Evolutionary conservation across 1,284 basidiomycete genomes (phyloP).

Genomic region (Ustilago shanxiensis): DNA sequence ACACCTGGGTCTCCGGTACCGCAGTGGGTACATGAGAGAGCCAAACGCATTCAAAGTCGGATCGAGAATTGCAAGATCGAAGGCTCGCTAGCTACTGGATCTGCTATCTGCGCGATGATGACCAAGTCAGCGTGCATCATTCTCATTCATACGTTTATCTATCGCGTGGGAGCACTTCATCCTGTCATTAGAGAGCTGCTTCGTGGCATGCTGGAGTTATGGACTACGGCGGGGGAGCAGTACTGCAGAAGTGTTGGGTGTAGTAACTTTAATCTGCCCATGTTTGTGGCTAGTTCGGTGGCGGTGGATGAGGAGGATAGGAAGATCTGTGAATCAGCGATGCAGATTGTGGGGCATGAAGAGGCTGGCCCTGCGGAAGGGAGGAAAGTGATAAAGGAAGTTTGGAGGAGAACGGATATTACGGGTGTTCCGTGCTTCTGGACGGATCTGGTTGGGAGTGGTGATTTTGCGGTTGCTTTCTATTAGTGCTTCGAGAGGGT

Average conservation of each 20-base stretch:
- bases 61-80: slow-evolving; percentile 26
- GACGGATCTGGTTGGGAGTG: slow-evolving; percentile 32
- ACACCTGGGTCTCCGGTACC: slow-evolving; percentile 21
- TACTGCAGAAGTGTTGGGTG: slow-evolving; percentile 42
- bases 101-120: slow-evolving; percentile 37
- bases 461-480: slow-evolving; percentile 38
- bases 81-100: slow-evolving; percentile 18
- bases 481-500: slow-evolving; percentile 18
- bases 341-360: slow-evolving; percentile 45
- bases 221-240: slow-evolving; percentile 34
- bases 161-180: slow-evolving; percentile 42
- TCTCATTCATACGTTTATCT: slow-evolving; percentile 40
- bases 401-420: slow-evolving; percentile 40
- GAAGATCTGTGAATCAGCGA: slow-evolving; percentile 34
- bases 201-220: slow-evolving; percentile 30
- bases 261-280: slow-evolving; percentile 43
- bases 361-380: slow-evolving; percentile 36
- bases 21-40: slow-evolving; percentile 38
- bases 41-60: slow-evolving; percentile 26
- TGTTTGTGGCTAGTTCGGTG: slow-evolving; percentile 29
- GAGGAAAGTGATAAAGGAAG: slow-evolving; percentile 29
- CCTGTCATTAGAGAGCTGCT: slow-evolving; percentile 17
- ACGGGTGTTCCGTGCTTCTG: slow-evolving; percentile 37
- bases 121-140: slow-evolving; percentile 34
- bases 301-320: slow-evolving; percentile 35